Base-by-base conservation (phyloP, 2,329 filamentous ascomycete species). In the Beauveria rudraprayagi region DNA sequence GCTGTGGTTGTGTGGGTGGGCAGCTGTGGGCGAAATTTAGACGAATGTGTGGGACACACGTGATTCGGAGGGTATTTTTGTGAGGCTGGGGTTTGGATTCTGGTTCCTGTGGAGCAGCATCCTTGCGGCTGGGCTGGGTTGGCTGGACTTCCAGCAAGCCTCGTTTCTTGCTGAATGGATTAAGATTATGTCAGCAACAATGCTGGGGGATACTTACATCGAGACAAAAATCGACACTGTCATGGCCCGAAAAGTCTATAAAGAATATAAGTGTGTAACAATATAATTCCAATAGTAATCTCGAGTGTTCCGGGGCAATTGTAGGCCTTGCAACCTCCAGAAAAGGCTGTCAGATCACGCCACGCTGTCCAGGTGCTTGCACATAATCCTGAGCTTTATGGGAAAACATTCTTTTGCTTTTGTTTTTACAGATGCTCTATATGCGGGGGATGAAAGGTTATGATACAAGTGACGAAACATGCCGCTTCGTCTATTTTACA, bases 21-120 rank as follows among this genome's bases (percentile, higher is more conserved):
- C 19, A 11, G 24, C 71, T 71, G 70, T 72, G 70, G 67, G 69
- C 55, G 61, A 64, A 70, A 70, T 70, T 74, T 70, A 66, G 65
- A 61, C 64, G 66, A 66, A 63, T 50, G 57, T 57, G 64, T 58
- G 63, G 1, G 22, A 60, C 41, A 11, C 73, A 75, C 73, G 73
- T 76, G 73, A 75, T 64, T 63, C 16, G 24, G 17, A 59, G 48
- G 55, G 55, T 60, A 61, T n/a, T 41, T 44, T 62, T n/a, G 19
- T 11, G 19, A 46, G 19, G 5, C 19, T 11, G 24, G 17, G 22
- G 14, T 16, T n/a, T 34, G 14, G 14, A 22, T 50, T 37, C 34
- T 37, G 34, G 34, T 37, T 37, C 34, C 34, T 41, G 56, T 34
- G 34, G 46, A n/a, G 46, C 19, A 19, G 34, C 2, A 16, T 30